These are phyloP conservation scores for Fusarium heterosporum DNA, from an alignment of 2,329 filamentous ascomycete genomes.

Conservation along the genomic window DNA sequence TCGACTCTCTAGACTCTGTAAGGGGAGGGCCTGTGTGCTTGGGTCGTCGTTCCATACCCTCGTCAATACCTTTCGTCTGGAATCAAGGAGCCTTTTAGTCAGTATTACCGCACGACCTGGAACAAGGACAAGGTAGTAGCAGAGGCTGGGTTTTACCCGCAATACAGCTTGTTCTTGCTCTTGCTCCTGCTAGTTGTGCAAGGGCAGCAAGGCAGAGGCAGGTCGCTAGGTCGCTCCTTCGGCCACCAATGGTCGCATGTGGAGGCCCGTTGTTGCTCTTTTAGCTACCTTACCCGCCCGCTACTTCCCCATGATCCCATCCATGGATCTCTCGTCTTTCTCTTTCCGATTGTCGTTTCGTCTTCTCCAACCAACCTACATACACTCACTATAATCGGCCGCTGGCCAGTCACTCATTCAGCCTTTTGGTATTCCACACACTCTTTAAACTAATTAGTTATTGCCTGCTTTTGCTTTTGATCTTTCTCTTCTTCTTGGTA, in stretches of 20 bases:
- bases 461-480: constrained; percentile 25
- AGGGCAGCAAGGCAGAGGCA: constrained; percentile 5
- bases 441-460: constrained; percentile 36
- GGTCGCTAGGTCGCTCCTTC: constrained; percentile 38
- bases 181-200: background rate
- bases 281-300: constrained; percentile 45
- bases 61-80: constrained; percentile 18
- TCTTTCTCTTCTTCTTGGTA: constrained; percentile 31
- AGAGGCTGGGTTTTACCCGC: constrained; percentile 31
- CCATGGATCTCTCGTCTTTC: constrained; percentile 32
- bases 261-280: constrained; percentile 40
- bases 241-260: constrained; percentile 42
- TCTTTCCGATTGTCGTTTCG: constrained; percentile 40
- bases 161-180: constrained; percentile 30
- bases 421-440: constrained; percentile 40
- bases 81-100: constrained; percentile 14
- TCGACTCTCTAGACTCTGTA: constrained; percentile 27
- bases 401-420: constrained; percentile 47
- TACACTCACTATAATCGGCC: constrained; percentile 47
- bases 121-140: constrained; percentile 1
- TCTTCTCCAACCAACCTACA: constrained; percentile 40
- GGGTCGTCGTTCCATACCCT: constrained; percentile 34
- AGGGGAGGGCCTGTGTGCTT: constrained; percentile 34
- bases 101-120: constrained; percentile 21
- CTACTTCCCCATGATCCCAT: constrained; percentile 41